Conservation (phyloP, 139 green algal species). For the Volvox reticuliferus region DNA sequence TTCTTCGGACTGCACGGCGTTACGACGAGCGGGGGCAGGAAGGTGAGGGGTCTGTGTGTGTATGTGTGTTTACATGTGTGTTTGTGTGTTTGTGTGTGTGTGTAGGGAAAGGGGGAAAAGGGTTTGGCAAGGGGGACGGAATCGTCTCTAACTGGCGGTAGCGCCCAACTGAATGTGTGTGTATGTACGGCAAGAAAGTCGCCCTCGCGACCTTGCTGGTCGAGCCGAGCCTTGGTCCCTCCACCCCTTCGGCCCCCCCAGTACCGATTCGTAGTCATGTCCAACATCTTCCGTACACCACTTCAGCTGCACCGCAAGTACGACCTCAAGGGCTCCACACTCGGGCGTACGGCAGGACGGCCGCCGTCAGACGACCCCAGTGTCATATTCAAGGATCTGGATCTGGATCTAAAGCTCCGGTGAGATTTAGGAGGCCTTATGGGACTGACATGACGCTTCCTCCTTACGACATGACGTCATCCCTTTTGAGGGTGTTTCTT, state of each 20-base stretch:
- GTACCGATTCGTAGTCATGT: constrained; percentile 96
- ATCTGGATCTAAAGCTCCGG: constrained; percentile 76
- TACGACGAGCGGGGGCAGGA: constrained; percentile 65
- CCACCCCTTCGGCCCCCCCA: constrained; percentile 42
- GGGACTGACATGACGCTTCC: no score
- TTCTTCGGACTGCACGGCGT: constrained; percentile 92
- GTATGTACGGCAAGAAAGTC: no score
- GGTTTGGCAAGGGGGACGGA: not conserved
- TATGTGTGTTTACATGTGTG: not conserved
- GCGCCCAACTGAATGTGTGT: no score
- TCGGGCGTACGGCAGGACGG: constrained; percentile 58
- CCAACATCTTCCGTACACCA: constrained; percentile 89
- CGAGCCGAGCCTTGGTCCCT: not conserved
- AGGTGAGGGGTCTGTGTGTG: constrained; percentile 57
- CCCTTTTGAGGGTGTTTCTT: no score
- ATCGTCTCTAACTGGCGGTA: not conserved
- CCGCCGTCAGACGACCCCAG: constrained; percentile 39
- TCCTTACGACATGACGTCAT: no score
- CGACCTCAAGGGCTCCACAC: constrained; percentile 91
- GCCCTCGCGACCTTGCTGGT: no score
- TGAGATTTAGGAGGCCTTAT: not conserved
- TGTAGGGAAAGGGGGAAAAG: not conserved
- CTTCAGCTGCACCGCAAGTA: constrained; percentile 87
- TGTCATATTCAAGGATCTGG: constrained; percentile 91
- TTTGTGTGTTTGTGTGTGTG: not conserved